Conservation (phyloP, 495 filamentous ascomycete genomes). For the Parathielavia appendiculata region DNA sequence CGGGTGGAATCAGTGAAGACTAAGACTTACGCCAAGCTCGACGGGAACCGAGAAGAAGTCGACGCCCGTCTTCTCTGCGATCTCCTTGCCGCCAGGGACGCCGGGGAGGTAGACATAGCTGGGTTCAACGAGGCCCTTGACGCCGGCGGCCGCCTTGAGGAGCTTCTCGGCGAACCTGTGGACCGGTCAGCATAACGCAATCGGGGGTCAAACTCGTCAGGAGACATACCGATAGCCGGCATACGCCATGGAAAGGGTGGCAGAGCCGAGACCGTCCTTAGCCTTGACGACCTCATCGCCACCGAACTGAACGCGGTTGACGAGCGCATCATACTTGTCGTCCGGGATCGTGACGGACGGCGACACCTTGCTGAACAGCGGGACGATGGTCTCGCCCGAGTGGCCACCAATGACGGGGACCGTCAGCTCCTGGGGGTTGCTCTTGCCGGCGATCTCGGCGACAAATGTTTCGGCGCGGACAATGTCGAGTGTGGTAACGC, state of each 20-base stretch:
- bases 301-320: slow-evolving; percentile 95
- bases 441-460: slow-evolving; percentile 73
- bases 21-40: slow-evolving; percentile 76
- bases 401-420: slow-evolving; percentile 96
- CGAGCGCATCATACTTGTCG: slow-evolving; percentile 78
- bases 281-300: slow-evolving; percentile 98
- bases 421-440: slow-evolving; percentile 70
- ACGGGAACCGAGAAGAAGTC: slow-evolving; percentile 96
- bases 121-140: slow-evolving; percentile 88
- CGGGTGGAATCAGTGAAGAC: not conserved
- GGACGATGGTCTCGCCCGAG: slow-evolving; percentile 96
- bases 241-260: slow-evolving; percentile 96
- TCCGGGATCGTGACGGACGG: slow-evolving; percentile 73
- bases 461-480: slow-evolving; percentile 98
- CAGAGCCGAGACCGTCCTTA: slow-evolving; percentile 92
- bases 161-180: slow-evolving; percentile 84
- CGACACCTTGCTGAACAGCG: slow-evolving; percentile 86
- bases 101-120: slow-evolving; percentile 92
- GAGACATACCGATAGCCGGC: slow-evolving; percentile 75
- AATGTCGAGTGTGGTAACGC: slow-evolving; percentile 96
- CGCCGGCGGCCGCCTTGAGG: slow-evolving; percentile 79
- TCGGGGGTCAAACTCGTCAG: not conserved
- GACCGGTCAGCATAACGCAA: slow-evolving; percentile 26
- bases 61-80: slow-evolving; percentile 72
- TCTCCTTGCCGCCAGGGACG: slow-evolving; percentile 77